Evolutionary conservation across 306 rosid genomes (phyloP), one percentile per base, ranked within the genome.

Genomic region (Fragaria iinumae): DNA sequence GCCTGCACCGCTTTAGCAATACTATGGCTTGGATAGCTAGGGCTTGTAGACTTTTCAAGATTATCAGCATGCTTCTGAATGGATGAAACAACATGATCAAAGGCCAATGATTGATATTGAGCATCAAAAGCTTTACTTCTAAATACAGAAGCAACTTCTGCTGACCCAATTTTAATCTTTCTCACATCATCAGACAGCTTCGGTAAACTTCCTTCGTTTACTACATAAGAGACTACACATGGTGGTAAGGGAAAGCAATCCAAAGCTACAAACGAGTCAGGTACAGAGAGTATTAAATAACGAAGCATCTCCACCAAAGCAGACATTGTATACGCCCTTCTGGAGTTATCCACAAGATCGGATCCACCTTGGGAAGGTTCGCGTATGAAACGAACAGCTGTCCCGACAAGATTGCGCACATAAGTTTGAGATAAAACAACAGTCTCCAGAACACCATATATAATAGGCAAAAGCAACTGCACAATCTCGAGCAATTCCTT

Each of bases 281-380:
- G 99, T 71, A 88, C 96, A 36, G 91, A 86, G 76, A 87, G 87
- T 79, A 92, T 85, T 45, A 95, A 81, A 87, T 89, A 95, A 12
- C 91, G 96, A 69, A 95, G 93, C 97, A 92, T 90, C 87, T 95
- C 99, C 74, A 87, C 87, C 84, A 95, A 71, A 27, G 91, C 88
- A 81, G 90, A 87, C 45, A 85, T 87, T 57, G 97, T 89, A 84
- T 92, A 95, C 17, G 92, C 92, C 86, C 92, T 92, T 74, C 96
- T 82, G 36, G 97, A 95, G 82, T 95, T 92, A 75, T 90, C 97
- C 10, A 95, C 97, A 21, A 90, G 89, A 83, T 95, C 99, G n/a
- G 99, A 92, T 77, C 97, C 96, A 72, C 99, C 97, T 45, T 96
- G 90, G 79, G 95, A 85, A 73, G 99, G 91, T 82, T 90, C 97